These are phyloP conservation scores for Lachnellula arida DNA, from an alignment of 2,329 filamentous ascomycete species.

Conservation along the genomic window DNA sequence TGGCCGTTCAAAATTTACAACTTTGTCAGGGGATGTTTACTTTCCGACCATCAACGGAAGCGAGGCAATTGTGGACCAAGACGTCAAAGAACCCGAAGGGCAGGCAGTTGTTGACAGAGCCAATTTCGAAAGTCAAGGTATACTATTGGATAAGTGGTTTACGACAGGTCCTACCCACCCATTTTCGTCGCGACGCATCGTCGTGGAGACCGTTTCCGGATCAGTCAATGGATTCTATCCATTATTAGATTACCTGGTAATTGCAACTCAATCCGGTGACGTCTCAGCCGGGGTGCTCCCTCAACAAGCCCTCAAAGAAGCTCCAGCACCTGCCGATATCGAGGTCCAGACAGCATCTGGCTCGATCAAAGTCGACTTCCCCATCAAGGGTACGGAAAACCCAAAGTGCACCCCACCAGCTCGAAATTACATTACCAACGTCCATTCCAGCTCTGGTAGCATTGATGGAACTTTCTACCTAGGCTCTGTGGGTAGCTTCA, in stretches of 20 bases:
- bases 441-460: conserved; percentile 22
- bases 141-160: background rate
- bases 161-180: conserved; percentile 1
- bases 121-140: background rate
- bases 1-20: conserved; percentile 16
- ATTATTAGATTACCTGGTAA: conserved; percentile 24
- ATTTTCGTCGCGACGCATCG: conserved; percentile 23
- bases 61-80: background rate
- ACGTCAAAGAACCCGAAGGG: background rate
- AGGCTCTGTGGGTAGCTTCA: conserved; percentile 21
- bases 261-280: conserved; percentile 23
- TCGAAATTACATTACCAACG: conserved; percentile 28
- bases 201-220: conserved; percentile 26
- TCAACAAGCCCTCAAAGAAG: conserved; percentile 14
- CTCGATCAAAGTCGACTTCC: conserved; percentile 19
- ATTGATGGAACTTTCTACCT: conserved; percentile 26
- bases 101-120: background rate
- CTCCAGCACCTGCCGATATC: conserved; percentile 24
- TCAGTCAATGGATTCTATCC: conserved; percentile 27
- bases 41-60: conserved; percentile 17
- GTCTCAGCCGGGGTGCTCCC: conserved; percentile 22
- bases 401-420: conserved; percentile 17
- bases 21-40: conserved; percentile 20
- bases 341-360: conserved; percentile 24
- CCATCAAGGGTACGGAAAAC: conserved; percentile 9